A percentile compares a stretch with the other conserved stretches of the same genome.
These are phyloP conservation scores for Alloteropsis semialata DNA, from an alignment of 176 grass and related monocot genomes.

Conservation along the genomic window DNA sequence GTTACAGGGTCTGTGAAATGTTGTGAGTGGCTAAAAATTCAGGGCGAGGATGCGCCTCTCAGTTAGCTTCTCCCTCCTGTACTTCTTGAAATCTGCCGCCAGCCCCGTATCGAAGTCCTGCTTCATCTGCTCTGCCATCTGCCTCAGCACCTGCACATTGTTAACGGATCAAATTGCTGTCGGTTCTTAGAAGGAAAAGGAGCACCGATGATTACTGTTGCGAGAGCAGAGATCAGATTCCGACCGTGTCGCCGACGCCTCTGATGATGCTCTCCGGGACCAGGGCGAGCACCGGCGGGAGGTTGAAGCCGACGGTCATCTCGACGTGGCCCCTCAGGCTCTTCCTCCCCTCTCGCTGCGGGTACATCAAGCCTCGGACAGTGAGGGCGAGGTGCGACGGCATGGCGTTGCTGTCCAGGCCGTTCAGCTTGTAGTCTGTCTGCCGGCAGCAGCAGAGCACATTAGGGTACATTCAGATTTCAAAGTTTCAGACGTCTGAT, in stretches of 20 bases:
- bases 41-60: constrained; percentile 6
- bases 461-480: background rate
- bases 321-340: constrained; percentile 63
- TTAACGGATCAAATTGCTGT: background rate
- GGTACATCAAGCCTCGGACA: constrained; percentile 71
- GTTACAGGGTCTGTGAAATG: background rate
- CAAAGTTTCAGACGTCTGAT: background rate
- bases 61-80: constrained; percentile 60
- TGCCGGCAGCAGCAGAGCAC: constrained; percentile 20
- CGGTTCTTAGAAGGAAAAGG: background rate
- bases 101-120: constrained; percentile 57
- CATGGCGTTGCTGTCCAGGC: constrained; percentile 54
- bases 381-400: constrained; percentile 62
- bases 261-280: constrained; percentile 67
- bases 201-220: background rate
- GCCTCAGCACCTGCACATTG: constrained; percentile 55
- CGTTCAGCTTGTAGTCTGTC: constrained; percentile 77
- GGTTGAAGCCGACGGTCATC: constrained; percentile 69
- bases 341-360: constrained; percentile 54
- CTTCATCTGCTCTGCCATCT: constrained; percentile 73
- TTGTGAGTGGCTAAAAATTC: background rate
- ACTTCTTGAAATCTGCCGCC: constrained; percentile 62
- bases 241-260: constrained; percentile 71
- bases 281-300: constrained; percentile 70
- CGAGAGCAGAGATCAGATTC: background rate